Evolutionary conservation across 768 basidiomycete species (phyloP).

Genomic region (Russula ochroleuca): DNA sequence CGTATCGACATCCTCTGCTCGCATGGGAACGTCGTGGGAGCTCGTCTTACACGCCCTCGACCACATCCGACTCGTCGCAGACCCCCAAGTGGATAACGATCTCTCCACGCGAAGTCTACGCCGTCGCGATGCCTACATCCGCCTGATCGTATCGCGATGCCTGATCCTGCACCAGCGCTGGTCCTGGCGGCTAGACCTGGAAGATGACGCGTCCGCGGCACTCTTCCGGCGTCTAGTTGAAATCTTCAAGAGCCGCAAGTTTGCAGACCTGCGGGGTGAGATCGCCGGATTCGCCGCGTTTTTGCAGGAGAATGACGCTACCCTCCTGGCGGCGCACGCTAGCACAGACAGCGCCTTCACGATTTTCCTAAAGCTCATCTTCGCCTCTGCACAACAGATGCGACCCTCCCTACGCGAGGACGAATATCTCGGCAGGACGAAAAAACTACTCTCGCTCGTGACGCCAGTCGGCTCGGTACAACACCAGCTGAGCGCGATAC

Average conservation of each 20-base stretch:
- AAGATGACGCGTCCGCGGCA: slow-evolving; percentile 47
- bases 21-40: slow-evolving; percentile 61
- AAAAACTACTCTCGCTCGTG: slow-evolving; percentile 66
- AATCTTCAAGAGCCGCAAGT: slow-evolving; percentile 73
- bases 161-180: slow-evolving; percentile 70
- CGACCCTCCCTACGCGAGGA: slow-evolving; percentile 32
- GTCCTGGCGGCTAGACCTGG: slow-evolving; percentile 67
- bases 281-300: slow-evolving; percentile 67
- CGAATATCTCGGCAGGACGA: slow-evolving; percentile 42
- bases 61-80: slow-evolving; percentile 51
- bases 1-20: slow-evolving; percentile 37
- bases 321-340: slow-evolving; percentile 48
- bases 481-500: slow-evolving; percentile 57
- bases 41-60: slow-evolving; percentile 55
- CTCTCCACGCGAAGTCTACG: slow-evolving; percentile 39
- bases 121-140: slow-evolving; percentile 67
- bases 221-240: slow-evolving; percentile 63
- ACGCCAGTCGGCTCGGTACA: slow-evolving; percentile 68
- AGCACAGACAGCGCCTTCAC: slow-evolving; percentile 66
- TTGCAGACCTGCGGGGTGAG: slow-evolving; percentile 64
- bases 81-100: slow-evolving; percentile 41
- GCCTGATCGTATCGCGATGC: slow-evolving; percentile 65
- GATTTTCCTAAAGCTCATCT: slow-evolving; percentile 77
- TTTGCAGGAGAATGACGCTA: slow-evolving; percentile 51
- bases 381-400: slow-evolving; percentile 50